These are phyloP conservation scores for Cryomyces minteri DNA, from an alignment of 495 filamentous ascomycete species.

Conservation along the genomic window DNA sequence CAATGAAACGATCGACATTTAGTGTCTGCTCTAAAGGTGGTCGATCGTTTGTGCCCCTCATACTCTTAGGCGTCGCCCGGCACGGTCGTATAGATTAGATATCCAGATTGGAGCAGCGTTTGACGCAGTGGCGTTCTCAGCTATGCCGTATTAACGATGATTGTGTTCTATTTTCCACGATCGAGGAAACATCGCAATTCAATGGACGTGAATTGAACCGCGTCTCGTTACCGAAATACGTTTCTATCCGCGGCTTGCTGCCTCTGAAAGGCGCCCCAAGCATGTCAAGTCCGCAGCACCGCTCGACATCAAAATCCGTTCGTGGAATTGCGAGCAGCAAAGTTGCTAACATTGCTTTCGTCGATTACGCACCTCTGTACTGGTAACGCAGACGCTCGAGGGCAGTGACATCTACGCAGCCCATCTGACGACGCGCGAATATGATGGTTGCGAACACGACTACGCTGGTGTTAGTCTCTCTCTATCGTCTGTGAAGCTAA, in stretches of 20 bases:
- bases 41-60: not conserved
- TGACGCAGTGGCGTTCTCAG: not conserved
- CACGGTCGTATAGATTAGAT: not conserved
- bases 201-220: not conserved
- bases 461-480: conserved; percentile 15
- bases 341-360: not conserved
- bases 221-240: not conserved
- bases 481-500: conserved; percentile 3
- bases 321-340: not conserved
- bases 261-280: not conserved
- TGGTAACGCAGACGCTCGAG: conserved; percentile 33
- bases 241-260: not conserved
- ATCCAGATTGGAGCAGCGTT: not conserved
- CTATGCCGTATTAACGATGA: not conserved
- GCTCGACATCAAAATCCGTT: not conserved
- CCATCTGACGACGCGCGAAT: conserved; percentile 32
- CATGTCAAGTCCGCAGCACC: not conserved
- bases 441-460: conserved; percentile 29
- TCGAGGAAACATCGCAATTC: not conserved
- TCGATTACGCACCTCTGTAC: conserved; percentile 38
- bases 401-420: conserved; percentile 36
- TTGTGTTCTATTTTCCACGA: not conserved
- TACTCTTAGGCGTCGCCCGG: not conserved
- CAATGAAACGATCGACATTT: conserved; percentile 91
- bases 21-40: not conserved